Percentiles rank a stretch among this genome's conserved stretches.
These are phyloP conservation scores for Nannochloropsis gaditana DNA, from an alignment of 108 stramenopile species.

Conservation along the genomic window DNA sequence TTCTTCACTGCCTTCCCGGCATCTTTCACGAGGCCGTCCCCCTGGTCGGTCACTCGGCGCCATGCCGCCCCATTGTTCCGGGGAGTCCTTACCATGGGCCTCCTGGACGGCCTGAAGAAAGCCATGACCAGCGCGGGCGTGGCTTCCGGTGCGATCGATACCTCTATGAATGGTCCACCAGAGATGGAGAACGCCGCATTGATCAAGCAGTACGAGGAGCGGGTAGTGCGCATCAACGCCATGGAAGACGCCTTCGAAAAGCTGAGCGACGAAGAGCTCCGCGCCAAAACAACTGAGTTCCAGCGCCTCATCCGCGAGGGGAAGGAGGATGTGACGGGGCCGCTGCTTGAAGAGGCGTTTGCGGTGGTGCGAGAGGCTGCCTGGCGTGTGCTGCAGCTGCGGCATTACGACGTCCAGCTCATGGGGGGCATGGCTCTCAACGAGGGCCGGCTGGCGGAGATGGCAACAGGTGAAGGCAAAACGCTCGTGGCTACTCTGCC, in stretches of 20 bases:
- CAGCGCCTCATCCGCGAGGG: not conserved
- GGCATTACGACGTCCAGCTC: conserved; percentile 91
- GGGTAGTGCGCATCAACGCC: conserved; percentile 72
- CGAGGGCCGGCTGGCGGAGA: conserved; percentile 82
- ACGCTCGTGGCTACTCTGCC: conserved; percentile 84
- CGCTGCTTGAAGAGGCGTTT: conserved; percentile 81
- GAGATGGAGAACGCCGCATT: conserved; percentile 56
- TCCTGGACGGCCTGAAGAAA: conserved; percentile 69
- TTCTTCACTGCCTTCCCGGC: not conserved
- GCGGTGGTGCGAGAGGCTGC: conserved; percentile 94
- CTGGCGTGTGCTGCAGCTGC: conserved; percentile 79
- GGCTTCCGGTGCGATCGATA: not conserved
- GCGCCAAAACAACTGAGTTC: conserved; percentile 74
- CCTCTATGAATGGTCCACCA: conserved; percentile 30
- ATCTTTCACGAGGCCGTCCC: not conserved
- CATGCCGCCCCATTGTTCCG: not conserved
- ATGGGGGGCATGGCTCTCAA: conserved; percentile 81
- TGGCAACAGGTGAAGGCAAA: conserved; percentile 96
- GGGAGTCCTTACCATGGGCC: conserved; percentile 60
- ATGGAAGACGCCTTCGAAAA: conserved; percentile 74
- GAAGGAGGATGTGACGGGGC: conserved; percentile 27
- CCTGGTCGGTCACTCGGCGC: not conserved
- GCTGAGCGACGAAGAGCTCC: conserved; percentile 72
- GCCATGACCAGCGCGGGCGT: conserved; percentile 18
- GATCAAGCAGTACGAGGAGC: conserved; percentile 64